Base-by-base conservation (phyloP, 148 eudicot genomes). In the Bassia scoparia region DNA sequence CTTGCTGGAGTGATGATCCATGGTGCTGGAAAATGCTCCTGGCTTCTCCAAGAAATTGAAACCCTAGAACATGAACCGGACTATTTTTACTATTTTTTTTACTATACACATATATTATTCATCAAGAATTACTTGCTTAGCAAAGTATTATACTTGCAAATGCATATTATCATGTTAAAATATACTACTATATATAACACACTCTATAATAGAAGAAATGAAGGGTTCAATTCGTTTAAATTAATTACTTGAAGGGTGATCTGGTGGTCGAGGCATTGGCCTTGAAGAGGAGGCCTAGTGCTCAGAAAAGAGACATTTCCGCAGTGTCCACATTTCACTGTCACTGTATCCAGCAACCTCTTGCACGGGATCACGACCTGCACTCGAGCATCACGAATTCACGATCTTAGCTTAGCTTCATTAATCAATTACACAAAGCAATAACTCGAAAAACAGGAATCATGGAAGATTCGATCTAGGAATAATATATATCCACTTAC, bases 311-410 rank as follows among this genome's bases (percentile, higher is more conserved):
- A 95, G 67, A 95, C 84, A 79, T 91, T 91, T 52, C 97, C 87
- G 78, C 98, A 95, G 67, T 95, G 98, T 20, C 98, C 98, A 62
- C 98, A 95, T 79, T 91, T 95, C 74, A 95, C 98, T 49, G 97
- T 95, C 82, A 95, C 93, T 1, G 98, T 95, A 54, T 95, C 98
- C 83, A 91, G 21, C 83, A 95, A 71, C 87, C 96, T 83, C 84
- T 82, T 91, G 84, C 82, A 88, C 69, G 98, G 98, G 35, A 95
- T 89, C 82, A 84, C 98, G 64, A 94, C 97, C 98, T 91, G 68
- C 59, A 75, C 44, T 20, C 27, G 55, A 27, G n/a, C n/a, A n/a
- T n/a, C n/a, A n/a, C n/a, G n/a, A n/a, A n/a, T n/a, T n/a, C n/a
- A n/a, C n/a, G n/a, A n/a, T n/a, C n/a, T n/a, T n/a, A n/a, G n/a